Base-by-base conservation (phyloP, 306 rosid species). In the Lagenaria siceraria region DNA sequence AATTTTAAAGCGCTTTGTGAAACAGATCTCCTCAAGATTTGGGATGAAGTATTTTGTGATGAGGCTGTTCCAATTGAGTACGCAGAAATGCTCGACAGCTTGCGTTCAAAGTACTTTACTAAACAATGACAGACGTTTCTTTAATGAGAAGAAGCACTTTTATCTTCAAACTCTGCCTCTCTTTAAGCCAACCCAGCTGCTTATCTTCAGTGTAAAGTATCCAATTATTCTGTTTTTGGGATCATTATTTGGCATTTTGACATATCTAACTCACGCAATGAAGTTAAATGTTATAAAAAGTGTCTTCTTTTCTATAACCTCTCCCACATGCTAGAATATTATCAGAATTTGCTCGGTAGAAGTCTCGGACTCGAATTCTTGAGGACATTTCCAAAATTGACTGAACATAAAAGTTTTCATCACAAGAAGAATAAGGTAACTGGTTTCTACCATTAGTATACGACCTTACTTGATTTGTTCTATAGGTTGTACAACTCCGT, bases 1-100 rank as follows among this genome's bases (percentile, higher is more conserved):
- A 74, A 78, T 59, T 62, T 25, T 24, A 38, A 60, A 19, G 58
- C 71, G 58, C 75, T 38, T 78, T 81, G 33, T 85, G 71, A 78
- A 42, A 83, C 93, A 90, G 99, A 86, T 52, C 81, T 90, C 63
- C 79, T 76, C 70, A 92, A 87, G 88, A 75, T 88, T 81, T 96
- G 99, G 99, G 86, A 88, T 74, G 93, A 84, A 71, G 91, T 88
- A 79, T 96, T 96, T 78, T 78, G 90, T 79, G 81, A 80, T 3
- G 86, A 87, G 75, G 92, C 93, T 78, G 87, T 90, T 56, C 93
- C 96, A 12, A 85, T 85, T 17, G 93, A 89, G 84, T 90, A 85
- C 70, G 89, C 88, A 1, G 92, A 88, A 85, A 83, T 73, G 80
- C 91, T 96, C 69, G 91, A 88, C 75, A 88, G 78, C 82, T 81